Evolutionary conservation across 2,329 filamentous ascomycete species (phyloP).

Genomic region (Beauveria sp.): DNA sequence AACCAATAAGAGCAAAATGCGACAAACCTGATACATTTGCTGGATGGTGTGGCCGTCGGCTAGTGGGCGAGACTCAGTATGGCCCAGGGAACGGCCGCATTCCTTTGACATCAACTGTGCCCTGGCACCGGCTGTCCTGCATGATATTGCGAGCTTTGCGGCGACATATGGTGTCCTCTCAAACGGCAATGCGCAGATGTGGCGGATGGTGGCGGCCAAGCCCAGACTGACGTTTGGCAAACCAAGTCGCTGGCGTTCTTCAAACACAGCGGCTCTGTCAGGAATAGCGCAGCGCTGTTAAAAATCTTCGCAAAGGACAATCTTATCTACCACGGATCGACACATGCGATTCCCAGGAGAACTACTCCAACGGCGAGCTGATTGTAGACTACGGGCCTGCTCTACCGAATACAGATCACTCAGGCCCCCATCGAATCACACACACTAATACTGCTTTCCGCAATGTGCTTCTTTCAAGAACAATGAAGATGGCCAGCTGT

Average conservation of each 20-base stretch:
- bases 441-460: conserved; percentile 60
- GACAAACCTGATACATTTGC: conserved; percentile 51
- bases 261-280: conserved; percentile 31
- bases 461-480: conserved; percentile 51
- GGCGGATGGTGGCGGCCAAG: conserved; percentile 35
- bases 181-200: conserved; percentile 31
- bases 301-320: conserved; percentile 34
- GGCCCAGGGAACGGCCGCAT: conserved; percentile 55
- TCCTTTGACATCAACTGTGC: conserved; percentile 60
- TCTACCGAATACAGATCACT: conserved; percentile 43
- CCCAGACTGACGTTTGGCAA: conserved; percentile 53
- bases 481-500: conserved; percentile 42
- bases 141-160: conserved; percentile 47
- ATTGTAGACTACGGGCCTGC: conserved; percentile 49
- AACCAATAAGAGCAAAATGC: conserved; percentile 31
- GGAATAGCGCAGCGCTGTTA: conserved; percentile 39
- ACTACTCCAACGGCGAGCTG: conserved; percentile 24
- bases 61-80: conserved; percentile 55
- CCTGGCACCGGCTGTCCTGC: conserved; percentile 52
- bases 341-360: conserved; percentile 32
- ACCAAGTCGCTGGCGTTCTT: conserved; percentile 53
- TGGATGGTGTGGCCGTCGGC: conserved; percentile 45
- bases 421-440: conserved; percentile 47
- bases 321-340: conserved; percentile 36
- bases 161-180: conserved; percentile 40